Percentiles rank a stretch among this genome's conserved stretches.
phyloP scores from a whole-genome alignment of 2,329 filamentous ascomycete genomes.

The Salinomyces thailandicus region DNA sequence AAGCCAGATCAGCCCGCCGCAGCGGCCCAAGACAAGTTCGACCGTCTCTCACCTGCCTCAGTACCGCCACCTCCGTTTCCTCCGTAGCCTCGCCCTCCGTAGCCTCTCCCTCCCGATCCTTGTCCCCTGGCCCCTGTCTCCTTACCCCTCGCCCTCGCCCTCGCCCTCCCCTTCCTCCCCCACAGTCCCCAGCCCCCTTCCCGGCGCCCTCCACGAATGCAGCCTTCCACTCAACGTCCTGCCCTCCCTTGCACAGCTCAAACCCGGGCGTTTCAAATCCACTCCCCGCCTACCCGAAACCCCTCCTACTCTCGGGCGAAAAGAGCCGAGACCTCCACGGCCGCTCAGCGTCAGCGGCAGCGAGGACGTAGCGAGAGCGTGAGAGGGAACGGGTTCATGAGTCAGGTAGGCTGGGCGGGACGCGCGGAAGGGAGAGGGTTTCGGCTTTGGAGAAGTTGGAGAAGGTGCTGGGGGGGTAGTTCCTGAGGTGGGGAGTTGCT shows the following conservation, averaged over 20 bases:
- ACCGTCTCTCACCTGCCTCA: no score
- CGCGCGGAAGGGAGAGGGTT: background rate
- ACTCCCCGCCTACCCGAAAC: conserved; percentile 10
- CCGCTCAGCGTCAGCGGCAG: conserved; percentile 12
- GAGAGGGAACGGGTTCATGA: conserved; percentile 10
- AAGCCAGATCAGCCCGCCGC: no score
- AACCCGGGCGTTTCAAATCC: conserved; percentile 21
- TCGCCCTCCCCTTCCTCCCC: conserved; percentile 21
- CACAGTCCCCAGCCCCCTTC: conserved; percentile 18
- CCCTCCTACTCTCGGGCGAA: conserved; percentile 15
- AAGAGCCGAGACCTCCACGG: conserved; percentile 15
- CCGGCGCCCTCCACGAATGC: conserved; percentile 23
- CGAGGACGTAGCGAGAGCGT: conserved; percentile 1
- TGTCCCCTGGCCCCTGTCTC: no score
- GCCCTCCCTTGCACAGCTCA: conserved; percentile 17
- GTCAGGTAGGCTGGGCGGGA: conserved; percentile 12
- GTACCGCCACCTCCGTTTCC: background rate
- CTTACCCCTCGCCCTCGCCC: no score
- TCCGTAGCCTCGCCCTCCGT: background rate
- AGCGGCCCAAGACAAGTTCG: no score
- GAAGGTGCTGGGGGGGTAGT: background rate
- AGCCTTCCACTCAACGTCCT: conserved; percentile 23
- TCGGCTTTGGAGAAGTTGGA: background rate
- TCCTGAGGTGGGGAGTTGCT: background rate
- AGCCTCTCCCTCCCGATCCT: background rate